Conservation (phyloP, 2,329 filamentous ascomycete genomes). For the Emmonsia crescens region DNA sequence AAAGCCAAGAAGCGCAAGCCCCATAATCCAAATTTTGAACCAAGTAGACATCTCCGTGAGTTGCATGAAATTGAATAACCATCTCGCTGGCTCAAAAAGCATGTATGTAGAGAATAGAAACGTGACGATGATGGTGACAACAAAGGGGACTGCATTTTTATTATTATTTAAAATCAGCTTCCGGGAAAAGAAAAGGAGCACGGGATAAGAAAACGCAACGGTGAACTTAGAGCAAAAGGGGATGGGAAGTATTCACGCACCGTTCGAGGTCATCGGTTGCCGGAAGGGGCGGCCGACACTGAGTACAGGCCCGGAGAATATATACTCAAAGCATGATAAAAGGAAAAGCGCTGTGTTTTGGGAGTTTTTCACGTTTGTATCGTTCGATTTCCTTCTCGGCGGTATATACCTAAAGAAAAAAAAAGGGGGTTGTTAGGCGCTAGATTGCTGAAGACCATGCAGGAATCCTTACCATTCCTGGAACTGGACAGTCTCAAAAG, state of each 20-base stretch:
- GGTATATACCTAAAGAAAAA: constrained; percentile 54
- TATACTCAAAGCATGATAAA: constrained; percentile 88
- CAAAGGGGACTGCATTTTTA: constrained; percentile 59
- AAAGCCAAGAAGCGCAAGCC: constrained; percentile 60
- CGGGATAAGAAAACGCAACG: neutral
- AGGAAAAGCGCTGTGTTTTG: constrained; percentile 90
- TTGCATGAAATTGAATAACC: constrained; percentile 69
- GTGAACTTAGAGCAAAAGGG: neutral
- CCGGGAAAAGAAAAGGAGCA: neutral
- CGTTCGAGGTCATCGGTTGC: constrained; percentile 66
- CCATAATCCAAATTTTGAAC: constrained; percentile 64
- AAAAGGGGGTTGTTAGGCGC: neutral
- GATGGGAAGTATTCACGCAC: constrained; percentile 39
- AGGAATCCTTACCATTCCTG: constrained; percentile 58
- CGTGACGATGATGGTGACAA: constrained; percentile 60
- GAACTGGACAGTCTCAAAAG: constrained; percentile 61
- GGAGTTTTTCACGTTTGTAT: constrained; percentile 80
- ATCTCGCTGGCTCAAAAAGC: constrained; percentile 60
- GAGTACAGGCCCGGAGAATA: constrained; percentile 76
- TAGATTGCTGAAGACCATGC: neutral
- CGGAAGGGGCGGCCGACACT: constrained; percentile 88
- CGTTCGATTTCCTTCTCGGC: constrained; percentile 62
- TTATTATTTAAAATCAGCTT: constrained; percentile 2
- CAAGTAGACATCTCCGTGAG: constrained; percentile 62
- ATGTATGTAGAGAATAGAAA: constrained; percentile 65